Percentiles rank a stretch among this genome's conserved stretches.
phyloP scores from a whole-genome alignment of 2,329 filamentous ascomycete genomes.

The Coniochaeta pulveracea region DNA sequence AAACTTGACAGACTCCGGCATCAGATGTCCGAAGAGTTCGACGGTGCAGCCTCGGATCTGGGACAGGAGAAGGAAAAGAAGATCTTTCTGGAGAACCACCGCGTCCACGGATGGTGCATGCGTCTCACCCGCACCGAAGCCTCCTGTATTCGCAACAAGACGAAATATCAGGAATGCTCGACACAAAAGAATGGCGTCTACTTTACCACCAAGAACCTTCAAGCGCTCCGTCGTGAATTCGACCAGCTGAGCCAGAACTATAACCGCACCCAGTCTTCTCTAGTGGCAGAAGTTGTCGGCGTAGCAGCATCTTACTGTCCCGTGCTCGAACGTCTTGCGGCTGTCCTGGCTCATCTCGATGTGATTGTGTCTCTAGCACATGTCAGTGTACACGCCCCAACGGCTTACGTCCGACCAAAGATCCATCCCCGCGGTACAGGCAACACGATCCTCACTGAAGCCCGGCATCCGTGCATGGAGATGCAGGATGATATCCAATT shows the following conservation, averaged over 20 bases:
- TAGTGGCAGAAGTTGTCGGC: constrained; percentile 84
- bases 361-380: constrained; percentile 93
- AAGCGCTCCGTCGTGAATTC: constrained; percentile 75
- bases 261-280: constrained; percentile 81
- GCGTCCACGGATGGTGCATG: constrained; percentile 94
- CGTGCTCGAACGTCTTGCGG: constrained; percentile 79
- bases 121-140: constrained; percentile 85
- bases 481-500: constrained; percentile 98
- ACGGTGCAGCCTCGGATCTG: constrained; percentile 65
- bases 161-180: constrained; percentile 83
- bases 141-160: constrained; percentile 84
- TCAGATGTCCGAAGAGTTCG: constrained; percentile 77
- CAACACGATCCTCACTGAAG: constrained; percentile 81
- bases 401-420: constrained; percentile 79
- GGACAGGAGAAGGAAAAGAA: constrained; percentile 96
- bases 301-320: constrained; percentile 93
- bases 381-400: constrained; percentile 84
- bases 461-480: constrained; percentile 94
- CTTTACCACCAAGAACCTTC: constrained; percentile 73
- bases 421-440: constrained; percentile 84
- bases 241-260: constrained; percentile 92
- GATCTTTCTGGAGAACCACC: constrained; percentile 93
- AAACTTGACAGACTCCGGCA: constrained; percentile 76
- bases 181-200: constrained; percentile 99
- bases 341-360: constrained; percentile 82